Evolutionary conservation across 2,329 filamentous ascomycete species (phyloP).

Genomic region (Cladorrhinum sp.): DNA sequence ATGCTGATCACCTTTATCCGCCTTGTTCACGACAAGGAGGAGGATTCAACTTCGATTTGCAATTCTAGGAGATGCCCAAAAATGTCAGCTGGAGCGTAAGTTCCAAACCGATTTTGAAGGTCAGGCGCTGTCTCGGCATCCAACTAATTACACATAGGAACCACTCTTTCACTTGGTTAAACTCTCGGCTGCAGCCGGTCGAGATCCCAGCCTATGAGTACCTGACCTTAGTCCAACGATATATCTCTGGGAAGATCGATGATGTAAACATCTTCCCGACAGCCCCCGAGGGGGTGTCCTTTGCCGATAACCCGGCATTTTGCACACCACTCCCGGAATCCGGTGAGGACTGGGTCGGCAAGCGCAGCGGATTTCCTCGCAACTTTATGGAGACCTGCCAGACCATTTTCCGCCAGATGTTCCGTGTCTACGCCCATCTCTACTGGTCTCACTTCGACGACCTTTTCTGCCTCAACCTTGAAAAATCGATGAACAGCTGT

Average conservation of each 20-base stretch:
- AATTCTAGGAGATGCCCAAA: constrained; percentile 80
- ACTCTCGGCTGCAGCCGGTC: constrained; percentile 80
- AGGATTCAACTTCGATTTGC: constrained; percentile 74
- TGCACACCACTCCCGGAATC: constrained; percentile 58
- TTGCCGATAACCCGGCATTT: constrained; percentile 57
- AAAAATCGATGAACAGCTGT: constrained; percentile 81
- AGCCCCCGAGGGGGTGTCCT: constrained; percentile 69
- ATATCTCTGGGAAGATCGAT: constrained; percentile 94
- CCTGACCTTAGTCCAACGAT: constrained; percentile 92
- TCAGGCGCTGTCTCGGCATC: background rate
- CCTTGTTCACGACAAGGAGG: constrained; percentile 82
- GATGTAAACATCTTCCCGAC: constrained; percentile 89
- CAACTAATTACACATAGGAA: constrained; percentile 50
- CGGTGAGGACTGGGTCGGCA: constrained; percentile 77
- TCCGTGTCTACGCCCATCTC: constrained; percentile 94
- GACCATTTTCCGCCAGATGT: constrained; percentile 96
- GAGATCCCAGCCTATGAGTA: constrained; percentile 92
- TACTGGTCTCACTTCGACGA: constrained; percentile 95
- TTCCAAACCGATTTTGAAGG: constrained; percentile 27
- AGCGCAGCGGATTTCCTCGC: constrained; percentile 86
- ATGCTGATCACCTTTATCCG: constrained; percentile 86
- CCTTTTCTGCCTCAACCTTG: constrained; percentile 77
- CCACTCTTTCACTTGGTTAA: constrained; percentile 95
- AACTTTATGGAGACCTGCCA: constrained; percentile 89
- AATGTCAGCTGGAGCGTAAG: constrained; percentile 92